Conservation (phyloP, 2,329 filamentous ascomycete species). For the Akanthomyces lecanii region DNA sequence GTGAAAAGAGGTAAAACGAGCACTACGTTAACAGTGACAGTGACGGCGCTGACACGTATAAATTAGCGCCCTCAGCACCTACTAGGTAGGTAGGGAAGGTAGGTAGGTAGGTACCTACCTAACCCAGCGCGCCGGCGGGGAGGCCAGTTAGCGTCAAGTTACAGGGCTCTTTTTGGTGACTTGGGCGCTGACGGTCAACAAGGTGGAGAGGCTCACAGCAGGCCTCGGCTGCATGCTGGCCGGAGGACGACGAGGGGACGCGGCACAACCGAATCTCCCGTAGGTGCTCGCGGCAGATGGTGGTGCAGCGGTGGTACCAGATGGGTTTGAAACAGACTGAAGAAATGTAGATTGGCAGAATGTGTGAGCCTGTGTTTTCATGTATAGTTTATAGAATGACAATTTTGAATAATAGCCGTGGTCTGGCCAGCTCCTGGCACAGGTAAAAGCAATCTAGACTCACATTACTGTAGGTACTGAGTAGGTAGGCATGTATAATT, state of each 20-base stretch:
- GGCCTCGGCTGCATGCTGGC: slow-evolving; percentile 5
- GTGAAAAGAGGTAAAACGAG: neutral
- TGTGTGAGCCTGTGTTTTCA: neutral
- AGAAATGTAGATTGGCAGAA: neutral
- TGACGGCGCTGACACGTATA: no score
- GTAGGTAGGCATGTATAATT: no score
- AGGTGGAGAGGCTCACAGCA: neutral
- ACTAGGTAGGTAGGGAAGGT: no score
- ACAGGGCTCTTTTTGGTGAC: no score
- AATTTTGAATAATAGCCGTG: neutral
- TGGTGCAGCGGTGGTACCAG: neutral
- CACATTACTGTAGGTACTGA: neutral
- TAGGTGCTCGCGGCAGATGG: neutral
- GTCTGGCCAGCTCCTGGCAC: neutral
- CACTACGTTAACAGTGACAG: no score
- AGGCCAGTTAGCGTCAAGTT: no score
- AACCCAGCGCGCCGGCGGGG: neutral
- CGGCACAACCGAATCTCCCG: neutral
- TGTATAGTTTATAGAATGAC: neutral
- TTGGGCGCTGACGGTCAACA: no score
- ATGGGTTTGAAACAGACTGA: neutral
- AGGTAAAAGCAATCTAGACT: neutral
- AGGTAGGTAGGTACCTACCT: no score
- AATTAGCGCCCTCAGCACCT: no score
- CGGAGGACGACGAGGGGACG: neutral